Base-by-base conservation (phyloP, 805 yeast genomes). In the Starmerella vaccinii region DNA sequence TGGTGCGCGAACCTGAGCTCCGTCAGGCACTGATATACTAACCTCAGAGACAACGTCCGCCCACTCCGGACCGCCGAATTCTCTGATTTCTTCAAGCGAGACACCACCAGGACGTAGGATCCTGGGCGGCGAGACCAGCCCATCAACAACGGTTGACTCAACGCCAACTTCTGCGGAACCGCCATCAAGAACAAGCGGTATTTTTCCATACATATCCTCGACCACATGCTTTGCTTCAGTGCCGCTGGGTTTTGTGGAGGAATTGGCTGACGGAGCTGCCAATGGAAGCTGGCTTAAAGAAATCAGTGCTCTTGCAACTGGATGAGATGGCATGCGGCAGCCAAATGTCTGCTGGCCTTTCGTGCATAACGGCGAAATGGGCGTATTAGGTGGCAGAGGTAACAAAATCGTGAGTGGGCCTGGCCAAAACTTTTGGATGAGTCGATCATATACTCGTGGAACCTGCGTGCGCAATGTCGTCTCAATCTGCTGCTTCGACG, bases 211-310 rank as follows among this genome's bases (percentile, higher is more conserved):
- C 49, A 92, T 66, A 62, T 92, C 98, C 60, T 79, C 78, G 57
- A 68, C 76, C 0, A 92, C 98, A 64, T 92, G 98, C 9, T 74
- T 67, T 0, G 98, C 97, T 30, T 74, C 61, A 0, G 98, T 92
- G 1, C 97, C 96, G 18, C 95, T 84, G 1, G 98, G 98, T 46
- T 87, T 71, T 0, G 98, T 92, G 1, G 96, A 87, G 1, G 96
- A 90, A 66, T 92, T 92, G 2, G 98, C 98, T 1, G 95, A 86
- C 0, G 98, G 98, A 0, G 98, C 98, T 0, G 98, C 98, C 33
- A 92, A 67, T 1, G 98, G 97, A 1, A 84, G 76, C 57, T 88
- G 92, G 49, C 94, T 78, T 12, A 84, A 61, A 1, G 86, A 84
- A 49, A 92, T 88, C 42, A 92, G 69, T 0, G 97, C 95, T 54